Conservation (phyloP, 805 yeast genomes). For the Spathaspora boniae region DNA sequence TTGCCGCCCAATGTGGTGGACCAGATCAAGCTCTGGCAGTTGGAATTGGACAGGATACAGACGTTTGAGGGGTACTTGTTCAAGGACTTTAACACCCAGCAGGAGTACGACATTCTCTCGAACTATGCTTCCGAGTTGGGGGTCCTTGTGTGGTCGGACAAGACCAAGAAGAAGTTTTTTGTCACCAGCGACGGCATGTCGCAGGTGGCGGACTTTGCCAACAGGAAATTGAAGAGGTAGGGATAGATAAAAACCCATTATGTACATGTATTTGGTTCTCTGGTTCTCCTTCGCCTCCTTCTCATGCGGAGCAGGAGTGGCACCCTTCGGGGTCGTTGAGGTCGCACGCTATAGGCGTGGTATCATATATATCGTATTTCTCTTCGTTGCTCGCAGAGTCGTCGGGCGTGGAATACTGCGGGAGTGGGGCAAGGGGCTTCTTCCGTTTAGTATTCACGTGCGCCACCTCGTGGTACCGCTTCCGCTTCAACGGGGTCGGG, state of each 20-base stretch:
- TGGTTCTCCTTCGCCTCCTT: too few species aligned
- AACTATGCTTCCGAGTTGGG: constrained; percentile 89
- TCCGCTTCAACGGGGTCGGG: constrained; percentile 16
- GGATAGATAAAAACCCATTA: constrained; percentile 8
- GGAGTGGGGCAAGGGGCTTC: background rate
- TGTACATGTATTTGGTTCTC: constrained; percentile 3
- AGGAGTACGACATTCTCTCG: constrained; percentile 69
- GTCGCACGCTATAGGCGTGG: constrained; percentile 31
- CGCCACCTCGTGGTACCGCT: constrained; percentile 17
- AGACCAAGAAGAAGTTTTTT: constrained; percentile 66
- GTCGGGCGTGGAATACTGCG: constrained; percentile 12
- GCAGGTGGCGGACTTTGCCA: constrained; percentile 90
- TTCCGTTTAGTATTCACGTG: constrained; percentile 3
- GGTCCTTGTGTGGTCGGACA: constrained; percentile 84
- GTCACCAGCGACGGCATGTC: constrained; percentile 83
- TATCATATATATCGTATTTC: constrained; percentile 30
- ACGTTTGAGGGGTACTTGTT: constrained; percentile 84
- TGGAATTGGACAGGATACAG: constrained; percentile 89
- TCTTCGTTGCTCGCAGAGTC: constrained; percentile 8
- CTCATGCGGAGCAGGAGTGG: constrained; percentile 40
- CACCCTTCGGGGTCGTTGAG: constrained; percentile 27
- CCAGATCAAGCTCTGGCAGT: constrained; percentile 93
- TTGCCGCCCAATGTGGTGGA: constrained; percentile 96
- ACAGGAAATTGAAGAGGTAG: constrained; percentile 40
- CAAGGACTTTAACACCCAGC: constrained; percentile 74